Conservation (phyloP, 2,329 filamentous ascomycete genomes). For the Colletotrichum orchidophilum region DNA sequence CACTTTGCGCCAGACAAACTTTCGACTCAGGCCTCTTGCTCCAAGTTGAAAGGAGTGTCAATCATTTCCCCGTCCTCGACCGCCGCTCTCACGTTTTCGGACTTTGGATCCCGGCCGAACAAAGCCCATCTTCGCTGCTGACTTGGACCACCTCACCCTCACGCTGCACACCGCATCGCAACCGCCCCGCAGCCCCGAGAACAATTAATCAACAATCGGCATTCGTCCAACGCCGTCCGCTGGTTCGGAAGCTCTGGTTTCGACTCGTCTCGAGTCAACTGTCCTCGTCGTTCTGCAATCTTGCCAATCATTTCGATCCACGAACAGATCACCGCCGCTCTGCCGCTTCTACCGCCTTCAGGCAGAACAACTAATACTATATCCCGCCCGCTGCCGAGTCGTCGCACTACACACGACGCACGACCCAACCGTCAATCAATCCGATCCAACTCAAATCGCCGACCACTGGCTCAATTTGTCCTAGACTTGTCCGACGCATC, state of each 20-base stretch:
- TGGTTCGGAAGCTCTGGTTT: conserved; percentile 11
- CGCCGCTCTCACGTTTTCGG: conserved; percentile 28
- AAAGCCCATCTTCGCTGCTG: conserved; percentile 21
- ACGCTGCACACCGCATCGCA: neutral
- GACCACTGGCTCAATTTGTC: conserved; percentile 20
- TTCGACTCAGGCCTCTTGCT: conserved; percentile 3
- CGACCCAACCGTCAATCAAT: conserved; percentile 23
- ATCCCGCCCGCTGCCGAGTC: conserved; percentile 3
- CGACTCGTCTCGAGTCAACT: no score
- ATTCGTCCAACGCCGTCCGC: conserved; percentile 27
- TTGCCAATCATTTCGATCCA: conserved; percentile 8
- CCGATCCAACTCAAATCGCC: conserved; percentile 13
- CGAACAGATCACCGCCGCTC: conserved; percentile 3
- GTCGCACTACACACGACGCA: neutral
- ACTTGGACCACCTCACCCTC: neutral
- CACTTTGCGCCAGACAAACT: conserved; percentile 18
- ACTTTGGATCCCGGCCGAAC: conserved; percentile 22
- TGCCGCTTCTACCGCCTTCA: conserved; percentile 23
- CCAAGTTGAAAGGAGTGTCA: conserved; percentile 11
- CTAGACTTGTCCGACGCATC: conserved; percentile 24
- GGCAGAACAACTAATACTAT: conserved; percentile 5
- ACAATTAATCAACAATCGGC: conserved; percentile 26
- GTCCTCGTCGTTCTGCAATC: neutral
- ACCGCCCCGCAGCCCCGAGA: conserved; percentile 17
- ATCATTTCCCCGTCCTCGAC: conserved; percentile 21